Evolutionary conservation across 495 filamentous ascomycete species (phyloP), one percentile per base, ranked within the genome.

Genomic region (Lophium mytilinum): DNA sequence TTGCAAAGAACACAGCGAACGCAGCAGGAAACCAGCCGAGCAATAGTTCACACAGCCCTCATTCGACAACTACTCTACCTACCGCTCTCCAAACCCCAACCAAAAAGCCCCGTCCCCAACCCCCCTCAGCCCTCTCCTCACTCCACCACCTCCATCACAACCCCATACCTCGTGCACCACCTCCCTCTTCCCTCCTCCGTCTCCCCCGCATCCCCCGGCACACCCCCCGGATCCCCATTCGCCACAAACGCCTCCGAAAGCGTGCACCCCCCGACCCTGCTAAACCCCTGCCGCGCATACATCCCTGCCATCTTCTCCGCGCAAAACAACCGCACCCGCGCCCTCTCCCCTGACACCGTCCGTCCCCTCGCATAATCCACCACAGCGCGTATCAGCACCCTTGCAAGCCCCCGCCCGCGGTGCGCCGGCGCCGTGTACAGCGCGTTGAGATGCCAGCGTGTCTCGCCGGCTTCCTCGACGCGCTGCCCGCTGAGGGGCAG

Each of bases 201-300:
- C 30, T 41, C 53, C 12, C 15, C 34, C 24, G 56, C 39, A 48
- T 61, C 58, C 37, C 8, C 18, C 8, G 58, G 58, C 9, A 61
- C 14, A 39, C 51, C 12, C 12, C 37, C 48, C 14, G 18, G 14
- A 34, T 61, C 58, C 6, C 58, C 58, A 37, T 52, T 52, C 15
- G 51, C 45, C 17, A 34, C 18, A 34, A 56, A 57, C 1, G 34
- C 58, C 11, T 61, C 58, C 34, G 21, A 40, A 6, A 61, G 51
- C 9, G 58, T 56, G 6, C 21, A n/a, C 17, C 15, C 43, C 1
- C 58, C 58, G n/a, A 53, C 58, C 1, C 46, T 4, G 1, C 4
- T 19, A 39, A 61, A 61, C 10, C 58, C 58, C 37, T 52, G 17
- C n/a, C 53, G 10, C n/a, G 33, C 17, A 42, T 61, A 61, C 33